phyloP scores from a whole-genome alignment of 2,329 filamentous ascomycete species.

The Claviceps capensis region DNA sequence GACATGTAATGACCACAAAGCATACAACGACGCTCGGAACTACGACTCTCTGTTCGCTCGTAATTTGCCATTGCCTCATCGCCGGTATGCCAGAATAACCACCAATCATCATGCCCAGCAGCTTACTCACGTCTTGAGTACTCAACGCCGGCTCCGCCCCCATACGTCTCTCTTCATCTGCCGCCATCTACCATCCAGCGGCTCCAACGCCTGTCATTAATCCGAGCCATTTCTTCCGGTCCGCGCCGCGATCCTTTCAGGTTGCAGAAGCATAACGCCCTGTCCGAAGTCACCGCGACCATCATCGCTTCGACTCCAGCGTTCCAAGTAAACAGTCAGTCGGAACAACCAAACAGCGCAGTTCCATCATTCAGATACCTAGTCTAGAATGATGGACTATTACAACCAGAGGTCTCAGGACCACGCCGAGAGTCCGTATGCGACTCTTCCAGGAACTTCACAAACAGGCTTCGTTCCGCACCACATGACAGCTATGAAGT shows the following conservation, averaged over 20 bases:
- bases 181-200: not conserved
- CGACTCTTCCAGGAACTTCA: conserved; percentile 19
- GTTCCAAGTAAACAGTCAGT: not conserved
- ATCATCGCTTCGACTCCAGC: not conserved
- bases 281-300: not conserved
- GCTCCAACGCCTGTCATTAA: not conserved
- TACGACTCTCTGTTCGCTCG: not conserved
- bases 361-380: not conserved
- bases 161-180: not conserved
- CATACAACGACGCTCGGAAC: not conserved
- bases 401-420: conserved; percentile 18
- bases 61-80: not conserved
- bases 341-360: not conserved
- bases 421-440: conserved; percentile 16
- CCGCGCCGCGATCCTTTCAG: not conserved
- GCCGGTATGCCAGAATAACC: not conserved
- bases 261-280: not conserved
- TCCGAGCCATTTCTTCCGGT: not conserved
- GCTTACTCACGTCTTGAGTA: not conserved
- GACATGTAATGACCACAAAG: not conserved
- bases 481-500: conserved; percentile 21
- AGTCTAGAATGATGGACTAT: conserved; percentile 14
- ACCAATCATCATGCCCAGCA: not conserved
- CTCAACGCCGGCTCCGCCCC: not conserved
- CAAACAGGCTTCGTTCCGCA: conserved; percentile 15